Base-by-base conservation (phyloP, 768 basidiomycete genomes). In the Russula foetens region DNA sequence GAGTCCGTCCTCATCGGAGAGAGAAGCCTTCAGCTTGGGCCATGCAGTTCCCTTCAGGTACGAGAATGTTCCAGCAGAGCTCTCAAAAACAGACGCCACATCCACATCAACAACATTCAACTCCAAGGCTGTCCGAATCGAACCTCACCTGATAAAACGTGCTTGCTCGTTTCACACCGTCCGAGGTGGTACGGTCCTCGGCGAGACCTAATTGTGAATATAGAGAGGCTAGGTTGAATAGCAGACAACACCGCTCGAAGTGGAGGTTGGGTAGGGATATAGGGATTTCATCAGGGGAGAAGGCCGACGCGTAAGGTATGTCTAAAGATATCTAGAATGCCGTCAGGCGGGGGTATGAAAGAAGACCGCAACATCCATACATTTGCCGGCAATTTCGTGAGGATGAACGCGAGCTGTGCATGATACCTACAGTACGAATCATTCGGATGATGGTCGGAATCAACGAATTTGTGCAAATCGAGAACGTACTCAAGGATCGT, bases 351-450 rank as follows among this genome's bases (percentile, higher is more conserved):
- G 63, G 58, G 26, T 53, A 12, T n/a, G 53, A 44, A 33, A 7
- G 24, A 29, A 53, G 23, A 45, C 55, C 47, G 26, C 48, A 28
- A 70, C 74, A 68, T 58, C 84, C 77, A 31, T 41, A 82, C 95
- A 72, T 96, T 85, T 7, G 79, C 73, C 2, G 96, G 95, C 7
- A 98, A 75, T 70, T 98, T 98, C 14, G 86, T 84, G 63, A 90
- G 72, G 33, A 94, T 81, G 62, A 88, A 93, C 0, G 85, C 77
- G 39, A 98, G 82, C 69, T 96, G 95, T 4, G 92, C 90, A 66
- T 97, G 90, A 70, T 98, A 98, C 47, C 96, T 98, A 65, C 24
- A 26, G n/a, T n/a, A n/a, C n/a, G n/a, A n/a, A n/a, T n/a, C n/a
- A 46, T 46, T 45, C 63, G 45, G 56, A 46, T 52, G 63, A 57